Base-by-base conservation (phyloP, 2,329 filamentous ascomycete species). In the Colletotrichum chrysophilum region DNA sequence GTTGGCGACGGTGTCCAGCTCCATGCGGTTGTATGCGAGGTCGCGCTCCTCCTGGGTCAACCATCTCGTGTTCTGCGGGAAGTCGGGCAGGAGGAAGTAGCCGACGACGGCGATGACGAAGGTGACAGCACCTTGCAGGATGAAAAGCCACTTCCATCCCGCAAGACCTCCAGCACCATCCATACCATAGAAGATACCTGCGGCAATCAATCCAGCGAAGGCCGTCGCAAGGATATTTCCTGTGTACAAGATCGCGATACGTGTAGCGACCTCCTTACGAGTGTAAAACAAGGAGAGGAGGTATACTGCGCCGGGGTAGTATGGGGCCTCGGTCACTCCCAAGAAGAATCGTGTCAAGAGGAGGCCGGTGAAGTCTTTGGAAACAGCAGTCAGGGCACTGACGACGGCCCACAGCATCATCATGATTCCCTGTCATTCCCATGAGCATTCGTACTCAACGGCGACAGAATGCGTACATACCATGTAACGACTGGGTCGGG, bases 171-270 rank as follows among this genome's bases (percentile, higher is more conserved):
- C 77, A 4, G 76, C 77, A n/a, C 82, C 81, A 68, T 86, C 84
- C 85, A 94, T 88, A 52, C 90, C 89, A 21, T 85, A 84, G 0
- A 91, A 92, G 65, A 95, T 93, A 7, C 92, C 89, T 2, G 91
- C 91, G 3, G 91, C 89, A 26, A 93, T 86, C n/a, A 93, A 84
- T 1, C 92, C 93, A 0, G 92, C 92, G 79, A 95, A 94, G 0
- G 93, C 93, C 1, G 92, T 92, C 1, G 91, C 92, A 7, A 94
- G 88, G 13, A 94, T 85, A 7, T 91, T 91, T 0, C 92, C 93
- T 0, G 91, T 91, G 72, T 89, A 86, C 1, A 86, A 86, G 10
- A 93, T 86, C 13, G 91, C 90, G 26, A 91, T 93, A 18, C 92
- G 87, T n/a, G 92, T 86, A 4, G 89, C 91, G 0, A 93, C 84